phyloP scores from a whole-genome alignment of 805 yeast genomes.

The Pichia paraexigua region DNA sequence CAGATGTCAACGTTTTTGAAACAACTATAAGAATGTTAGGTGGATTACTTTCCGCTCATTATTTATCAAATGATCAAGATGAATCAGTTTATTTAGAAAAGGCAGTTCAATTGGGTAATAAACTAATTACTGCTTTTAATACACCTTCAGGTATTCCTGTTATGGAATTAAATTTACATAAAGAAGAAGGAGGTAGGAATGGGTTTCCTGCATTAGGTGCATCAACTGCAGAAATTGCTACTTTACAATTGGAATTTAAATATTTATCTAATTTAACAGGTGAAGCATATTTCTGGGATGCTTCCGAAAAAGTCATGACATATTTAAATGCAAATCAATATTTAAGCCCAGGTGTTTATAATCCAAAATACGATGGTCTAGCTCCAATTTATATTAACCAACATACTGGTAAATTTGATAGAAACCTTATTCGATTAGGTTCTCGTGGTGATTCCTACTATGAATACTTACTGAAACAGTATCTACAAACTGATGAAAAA shows the following conservation, averaged over 20 bases:
- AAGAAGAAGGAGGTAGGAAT: slow-evolving; percentile 47
- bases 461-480: slow-evolving; percentile 81
- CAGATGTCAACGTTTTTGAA: slow-evolving; percentile 76
- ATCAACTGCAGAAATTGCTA: slow-evolving; percentile 84
- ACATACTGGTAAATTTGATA: slow-evolving; percentile 61
- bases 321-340: slow-evolving; percentile 60
- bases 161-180: slow-evolving; percentile 63
- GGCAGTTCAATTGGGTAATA: slow-evolving; percentile 73
- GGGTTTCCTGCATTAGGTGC: slow-evolving; percentile 69
- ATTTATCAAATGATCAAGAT: slow-evolving; percentile 51
- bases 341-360: slow-evolving; percentile 7
- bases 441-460: slow-evolving; percentile 92
- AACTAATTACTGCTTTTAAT: slow-evolving; percentile 62
- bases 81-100: slow-evolving; percentile 52
- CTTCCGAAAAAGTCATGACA: slow-evolving; percentile 65
- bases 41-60: slow-evolving; percentile 78
- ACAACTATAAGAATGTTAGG: slow-evolving; percentile 95
- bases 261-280: slow-evolving; percentile 76
- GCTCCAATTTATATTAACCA: slow-evolving; percentile 79
- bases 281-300: slow-evolving; percentile 68
- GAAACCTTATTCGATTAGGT: slow-evolving; percentile 66
- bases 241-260: slow-evolving; percentile 81
- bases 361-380: slow-evolving; percentile 47
- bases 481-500: slow-evolving; percentile 66
- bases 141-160: slow-evolving; percentile 66